Base-by-base conservation (phyloP, 2,329 filamentous ascomycete genomes). In the Stachybotrys elegans region DNA sequence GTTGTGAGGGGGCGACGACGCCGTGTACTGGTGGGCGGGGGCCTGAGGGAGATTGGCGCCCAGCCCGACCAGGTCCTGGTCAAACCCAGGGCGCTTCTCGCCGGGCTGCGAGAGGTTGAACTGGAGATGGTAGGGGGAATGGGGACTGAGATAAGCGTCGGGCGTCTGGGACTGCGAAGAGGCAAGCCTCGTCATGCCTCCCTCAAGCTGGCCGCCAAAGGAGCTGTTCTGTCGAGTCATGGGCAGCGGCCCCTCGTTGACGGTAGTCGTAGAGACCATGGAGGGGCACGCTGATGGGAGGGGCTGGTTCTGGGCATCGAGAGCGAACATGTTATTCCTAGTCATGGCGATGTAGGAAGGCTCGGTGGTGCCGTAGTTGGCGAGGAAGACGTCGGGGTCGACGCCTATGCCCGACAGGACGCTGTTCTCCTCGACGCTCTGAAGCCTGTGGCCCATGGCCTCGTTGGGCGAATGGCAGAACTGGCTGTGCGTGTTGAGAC, bases 171-270 rank as follows among this genome's bases (percentile, higher is more conserved):
- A 70, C 22, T 67, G 62, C 4, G 57, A 56, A 2, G 70, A 72
- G 25, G 56, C 51, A 35, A 68, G 54, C 20, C 68, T 57, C 20
- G 64, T 54, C 66, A 72, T 70, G 29, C 62, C 55, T 40, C 59
- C 54, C 6, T 55, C 57, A 25, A 52, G 43, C 35, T 48, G 51
- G 49, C 61, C 59, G 38, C 65, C 57, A 22, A 61, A 57, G 8
- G 59, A 58, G 57, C 71, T 74, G 50, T 68, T 71, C 44, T 68
- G 63, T 31, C 70, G 63, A 9, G 68, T 70, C 53, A 73, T 61
- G 22, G 69, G 63, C 44, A 61, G 64, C 4, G 60, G 44, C 1
- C 57, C 61, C 27, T 71, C 70, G 4, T 62, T 45, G 8, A 60
- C 63, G 12, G 67, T 66, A 4, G 64, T 61, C 0, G 61, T 67